Evolutionary conservation across 176 grass and related monocot species (phyloP), one percentile per base, ranked within the genome.

Genomic region (Eragrostis nindensis): DNA sequence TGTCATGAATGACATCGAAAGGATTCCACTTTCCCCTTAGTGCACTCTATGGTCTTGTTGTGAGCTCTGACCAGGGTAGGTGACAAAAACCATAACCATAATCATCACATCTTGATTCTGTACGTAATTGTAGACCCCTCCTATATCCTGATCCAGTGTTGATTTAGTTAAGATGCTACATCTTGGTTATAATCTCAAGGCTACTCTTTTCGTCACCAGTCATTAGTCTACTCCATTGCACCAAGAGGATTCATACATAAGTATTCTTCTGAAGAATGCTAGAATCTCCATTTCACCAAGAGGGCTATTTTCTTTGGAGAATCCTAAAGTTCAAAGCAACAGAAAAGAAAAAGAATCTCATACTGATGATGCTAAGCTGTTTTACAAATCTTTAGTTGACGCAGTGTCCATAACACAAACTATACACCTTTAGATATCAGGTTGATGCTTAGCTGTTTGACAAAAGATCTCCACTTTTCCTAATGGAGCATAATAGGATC

Each of bases 31-130:
- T 72, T 83, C 63, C 67, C 29, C 12, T 22, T 3, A 45, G 21
- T 13, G 67, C 17, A 39, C 66, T 50, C 29, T 74, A 80, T 41
- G 68, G 61, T 78, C 75, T 88, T 74, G 18, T 15, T 84, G 39
- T 40, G 68, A 73, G 18, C 12, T 52, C 32, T 4, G 32, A 36
- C 32, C 32, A 36, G n/a, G n/a, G n/a, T n/a, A n/a, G n/a, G n/a
- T n/a, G n/a, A 49, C 14, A 21, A 21, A 54, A 36, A 36, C 32
- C 32, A 36, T 36, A 36, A 36, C 32, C 32, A 2, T 36, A n/a
- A n/a, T 4, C 32, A 36, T 36, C 1, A 4, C 32, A 36, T 36
- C 32, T 36, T 36, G 32, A 36, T 36, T 36, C 32, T 36, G 32
- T 36, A 0, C 57, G 70, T 56, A 10, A 54, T 30, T 25, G 42